phyloP scores from a whole-genome alignment of 176 grass and related monocot genomes.

The Carex kokanica region DNA sequence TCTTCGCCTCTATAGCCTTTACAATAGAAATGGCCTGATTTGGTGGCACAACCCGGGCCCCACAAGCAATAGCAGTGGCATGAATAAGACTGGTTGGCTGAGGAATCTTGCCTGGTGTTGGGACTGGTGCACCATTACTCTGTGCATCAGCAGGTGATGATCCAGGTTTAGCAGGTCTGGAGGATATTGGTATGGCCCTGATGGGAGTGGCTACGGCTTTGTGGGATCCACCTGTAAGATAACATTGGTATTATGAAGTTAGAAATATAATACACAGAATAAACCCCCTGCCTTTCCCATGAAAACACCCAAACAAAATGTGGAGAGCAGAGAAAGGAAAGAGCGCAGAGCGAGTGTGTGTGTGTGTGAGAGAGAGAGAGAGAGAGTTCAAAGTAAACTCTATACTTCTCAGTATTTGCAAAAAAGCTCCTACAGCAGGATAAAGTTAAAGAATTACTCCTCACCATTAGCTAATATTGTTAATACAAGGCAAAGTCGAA shows the following conservation, averaged over 20 bases:
- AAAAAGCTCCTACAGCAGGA: not conserved
- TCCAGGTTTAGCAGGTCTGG: conserved; percentile 45
- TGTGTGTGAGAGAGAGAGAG: too few relatives aligned
- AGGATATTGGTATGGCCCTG: conserved; percentile 72
- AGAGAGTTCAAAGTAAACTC: not conserved
- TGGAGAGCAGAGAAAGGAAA: not conserved
- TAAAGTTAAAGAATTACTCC: not conserved
- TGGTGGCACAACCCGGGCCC: conserved; percentile 57
- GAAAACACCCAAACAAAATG: not conserved
- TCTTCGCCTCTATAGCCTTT: conserved; percentile 66
- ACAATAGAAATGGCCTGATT: conserved; percentile 57
- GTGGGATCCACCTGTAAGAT: not conserved
- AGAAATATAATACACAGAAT: not conserved
- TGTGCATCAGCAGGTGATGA: not conserved
- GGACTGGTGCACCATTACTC: not conserved
- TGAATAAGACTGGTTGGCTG: conserved; percentile 46
- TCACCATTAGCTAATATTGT: not conserved
- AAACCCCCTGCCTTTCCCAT: not conserved
- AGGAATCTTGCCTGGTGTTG: conserved; percentile 13
- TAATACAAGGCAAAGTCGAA: not conserved
- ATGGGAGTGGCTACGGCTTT: conserved; percentile 34
- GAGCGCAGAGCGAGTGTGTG: not conserved
- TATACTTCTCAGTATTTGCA: not conserved
- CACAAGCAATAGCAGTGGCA: conserved; percentile 82
- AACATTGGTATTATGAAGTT: not conserved